Evolutionary conservation across 495 filamentous ascomycete species (phyloP), one percentile per base, ranked within the genome.

Genomic region (Platismatia glauca): DNA sequence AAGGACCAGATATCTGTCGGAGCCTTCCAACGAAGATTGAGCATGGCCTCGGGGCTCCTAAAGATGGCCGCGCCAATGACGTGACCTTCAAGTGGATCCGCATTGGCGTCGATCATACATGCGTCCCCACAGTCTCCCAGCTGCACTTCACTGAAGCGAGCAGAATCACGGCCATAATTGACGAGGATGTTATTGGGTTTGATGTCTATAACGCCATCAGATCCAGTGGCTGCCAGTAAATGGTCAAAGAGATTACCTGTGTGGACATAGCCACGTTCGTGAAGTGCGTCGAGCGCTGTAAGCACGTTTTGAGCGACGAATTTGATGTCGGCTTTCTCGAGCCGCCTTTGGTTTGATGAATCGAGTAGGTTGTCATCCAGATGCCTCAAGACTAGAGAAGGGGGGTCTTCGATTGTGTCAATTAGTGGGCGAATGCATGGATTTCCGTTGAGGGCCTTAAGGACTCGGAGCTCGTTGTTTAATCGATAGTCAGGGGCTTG

Each of bases 151-250:
- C 55, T 58, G 41, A 64, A 64, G 24, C 55, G 55, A 31, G 8
- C 27, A 15, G 15, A 9, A 24, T 38, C 20, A 12, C 2, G 4
- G 18, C 13, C 38, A 37, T 50, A 50, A 31, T 59, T 53, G 55
- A 64, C 61, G n/a, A 64, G 61, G n/a, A 64, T 50, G 29, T 64
- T 64, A 33, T 64, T 55, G n/a, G 61, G 56, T 31, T 64, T 64
- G 29, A 64, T 52, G 55, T 64, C 61, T 64, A 46, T n/a, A 20
- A 22, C 16, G 11, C 27, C 3, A 13, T 34, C 13, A 33, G 12
- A 35, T 3, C 35, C 15, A 34, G 31, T 37, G 34, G 34, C 34
- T 11, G 11, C 34, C 34, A 37, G 11, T 4, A 37, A 37, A 11
- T 37, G 34, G 34, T 11, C 11, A 37, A 5, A 11, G 11, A 37